Evolutionary conservation across 257 asterid genomes (phyloP), one percentile per base, ranked within the genome.

Genomic region (Orobanche coerulescens): DNA sequence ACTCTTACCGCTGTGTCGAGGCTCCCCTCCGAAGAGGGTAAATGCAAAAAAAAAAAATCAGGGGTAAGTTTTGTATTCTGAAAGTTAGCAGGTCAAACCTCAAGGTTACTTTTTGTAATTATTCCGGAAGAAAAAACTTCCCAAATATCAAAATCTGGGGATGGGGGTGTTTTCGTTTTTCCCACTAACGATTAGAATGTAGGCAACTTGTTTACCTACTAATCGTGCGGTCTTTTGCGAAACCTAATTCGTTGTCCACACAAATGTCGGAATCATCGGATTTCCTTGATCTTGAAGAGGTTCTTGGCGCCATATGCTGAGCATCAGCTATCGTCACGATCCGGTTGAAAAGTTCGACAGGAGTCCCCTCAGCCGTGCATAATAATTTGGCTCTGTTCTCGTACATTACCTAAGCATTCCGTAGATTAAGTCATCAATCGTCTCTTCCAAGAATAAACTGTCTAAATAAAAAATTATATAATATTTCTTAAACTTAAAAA

Each of bases 151-250:
- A 30, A 2, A 30, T 30, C 3, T 2, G 36, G 7, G 7, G 36
- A 7, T 30, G 5, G 36, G 7, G 36, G 3, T 2, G 64, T 36
- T 36, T 19, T 14, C 22, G 15, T 5, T 18, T 3, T 46, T 46
- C 33, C 2, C 2, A n/a, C n/a, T 8, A 62, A 55, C 44, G 64
- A 10, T 6, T 13, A 54, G 40, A 63, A 13, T 28, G 43, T n/a
- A n/a, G n/a, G n/a, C n/a, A 16, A 25, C n/a, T 13, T 10, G n/a
- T 63, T 43, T 77, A 92, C 98, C 98, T 78, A 71, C 98, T 88
- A 72, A 92, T 82, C 70, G 98, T 85, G 42, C 96, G 98, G 55
- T 88, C 96, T 73, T 92, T 92, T 6, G 97, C 94, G 52, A 92
- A 92, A 62, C 98, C 97, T 20, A 92, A 73, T 63, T 88, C 96